These are phyloP conservation scores for Pilatotrama ljubarskyi DNA, from an alignment of 768 basidiomycete genomes.

Conservation along the genomic window DNA sequence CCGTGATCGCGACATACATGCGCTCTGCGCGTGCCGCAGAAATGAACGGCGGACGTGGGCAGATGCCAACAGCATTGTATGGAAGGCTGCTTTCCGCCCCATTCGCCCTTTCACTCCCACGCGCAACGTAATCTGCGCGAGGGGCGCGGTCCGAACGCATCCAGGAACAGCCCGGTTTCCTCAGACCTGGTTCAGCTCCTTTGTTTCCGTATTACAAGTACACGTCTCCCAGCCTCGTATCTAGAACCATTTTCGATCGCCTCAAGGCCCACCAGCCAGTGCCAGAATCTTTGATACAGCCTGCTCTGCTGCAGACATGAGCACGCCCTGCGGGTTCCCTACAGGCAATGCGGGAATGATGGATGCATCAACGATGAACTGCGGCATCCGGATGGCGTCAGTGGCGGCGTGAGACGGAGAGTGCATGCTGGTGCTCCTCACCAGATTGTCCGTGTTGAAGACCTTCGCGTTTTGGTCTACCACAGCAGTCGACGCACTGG, in stretches of 20 bases:
- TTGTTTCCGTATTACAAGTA: conserved; percentile 1
- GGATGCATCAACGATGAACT: conserved; percentile 57
- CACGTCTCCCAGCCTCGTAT: background rate
- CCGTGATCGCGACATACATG: background rate
- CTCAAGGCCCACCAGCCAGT: conserved; percentile 50
- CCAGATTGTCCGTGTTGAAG: conserved; percentile 41
- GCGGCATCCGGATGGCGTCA: conserved; percentile 19
- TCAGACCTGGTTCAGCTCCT: background rate
- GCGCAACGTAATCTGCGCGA: background rate
- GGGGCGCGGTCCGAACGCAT: conserved; percentile 10
- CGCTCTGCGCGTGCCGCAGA: conserved; percentile 3
- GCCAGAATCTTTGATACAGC: conserved; percentile 57
- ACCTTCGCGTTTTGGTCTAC: conserved; percentile 63
- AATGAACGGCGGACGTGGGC: conserved; percentile 9
- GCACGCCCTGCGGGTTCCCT: conserved; percentile 56
- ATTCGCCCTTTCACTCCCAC: conserved; percentile 3
- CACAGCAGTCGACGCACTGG: conserved; percentile 38
- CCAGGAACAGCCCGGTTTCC: conserved; percentile 9
- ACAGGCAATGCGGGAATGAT: conserved; percentile 55
- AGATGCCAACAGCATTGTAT: conserved; percentile 1
- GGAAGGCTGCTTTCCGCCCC: conserved; percentile 1
- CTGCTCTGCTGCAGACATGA: conserved; percentile 62
- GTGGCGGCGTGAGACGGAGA: conserved; percentile 30
- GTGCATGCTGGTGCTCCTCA: conserved; percentile 21
- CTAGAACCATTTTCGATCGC: background rate